These are phyloP conservation scores for Diaporthe humulicola DNA, from an alignment of 2,329 filamentous ascomycete genomes.

Conservation along the genomic window DNA sequence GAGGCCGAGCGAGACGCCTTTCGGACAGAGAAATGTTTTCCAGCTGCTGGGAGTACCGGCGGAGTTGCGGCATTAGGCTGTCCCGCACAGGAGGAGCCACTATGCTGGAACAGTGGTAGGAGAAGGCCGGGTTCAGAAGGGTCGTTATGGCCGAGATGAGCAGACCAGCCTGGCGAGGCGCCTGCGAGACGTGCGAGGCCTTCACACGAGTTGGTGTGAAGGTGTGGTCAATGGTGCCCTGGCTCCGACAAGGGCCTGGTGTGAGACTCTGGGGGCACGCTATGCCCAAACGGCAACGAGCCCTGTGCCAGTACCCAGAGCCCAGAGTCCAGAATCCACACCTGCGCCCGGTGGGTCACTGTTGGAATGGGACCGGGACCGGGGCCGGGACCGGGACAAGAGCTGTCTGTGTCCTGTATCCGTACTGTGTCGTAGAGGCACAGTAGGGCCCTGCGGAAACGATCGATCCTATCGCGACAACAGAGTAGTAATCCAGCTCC, in stretches of 20 bases:
- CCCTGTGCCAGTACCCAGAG: conserved; percentile 16
- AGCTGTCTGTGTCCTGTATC: not conserved
- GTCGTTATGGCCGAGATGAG: not conserved
- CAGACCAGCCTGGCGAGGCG: not conserved
- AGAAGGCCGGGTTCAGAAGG: not conserved
- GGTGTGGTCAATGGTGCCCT: conserved; percentile 38
- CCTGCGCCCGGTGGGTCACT: conserved; percentile 23
- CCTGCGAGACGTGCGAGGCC: conserved; percentile 1
- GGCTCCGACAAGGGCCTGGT: conserved; percentile 29
- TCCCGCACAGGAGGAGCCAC: not conserved
- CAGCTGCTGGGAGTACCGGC: conserved; percentile 9
- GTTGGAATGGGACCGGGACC: conserved; percentile 9
- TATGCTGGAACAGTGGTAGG: not conserved
- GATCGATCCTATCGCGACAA: conserved; percentile 13
- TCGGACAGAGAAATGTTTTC: not conserved
- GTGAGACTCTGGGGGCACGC: conserved; percentile 33
- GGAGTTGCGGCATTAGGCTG: conserved; percentile 17
- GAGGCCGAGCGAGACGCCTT: not conserved
- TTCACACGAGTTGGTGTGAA: conserved; percentile 18
- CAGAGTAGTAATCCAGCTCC: conserved; percentile 11
- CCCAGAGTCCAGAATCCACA: conserved; percentile 22
- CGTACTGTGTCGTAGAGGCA: not conserved
- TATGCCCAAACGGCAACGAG: conserved; percentile 32
- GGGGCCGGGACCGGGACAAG: not conserved
- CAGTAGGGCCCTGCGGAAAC: not conserved